A percentile compares a stretch with the other conserved stretches of the same genome.
Evolutionary conservation across 495 filamentous ascomycete species (phyloP).

Genomic region (Penicillium lividum): DNA sequence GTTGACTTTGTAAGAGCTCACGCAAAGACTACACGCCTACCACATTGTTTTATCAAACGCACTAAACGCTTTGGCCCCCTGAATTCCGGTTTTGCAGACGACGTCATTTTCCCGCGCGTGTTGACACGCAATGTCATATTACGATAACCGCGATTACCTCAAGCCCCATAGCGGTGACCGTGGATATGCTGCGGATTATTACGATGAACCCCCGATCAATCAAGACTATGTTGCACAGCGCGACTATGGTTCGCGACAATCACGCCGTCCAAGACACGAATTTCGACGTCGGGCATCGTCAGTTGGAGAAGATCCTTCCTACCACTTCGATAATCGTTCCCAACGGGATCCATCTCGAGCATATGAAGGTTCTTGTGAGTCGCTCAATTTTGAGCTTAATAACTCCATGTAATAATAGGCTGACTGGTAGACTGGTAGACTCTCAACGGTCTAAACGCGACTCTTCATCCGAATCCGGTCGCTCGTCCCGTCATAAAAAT

Average conservation of each 20-base stretch:
- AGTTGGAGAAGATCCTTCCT: conserved; percentile 6
- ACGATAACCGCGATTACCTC: background rate
- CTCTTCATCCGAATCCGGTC: conserved; percentile 5
- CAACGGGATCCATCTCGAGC: background rate
- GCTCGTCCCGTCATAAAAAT: conserved; percentile 8
- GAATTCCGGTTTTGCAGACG: background rate
- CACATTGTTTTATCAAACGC: background rate
- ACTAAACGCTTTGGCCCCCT: background rate
- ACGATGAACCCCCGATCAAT: conserved; percentile 4
- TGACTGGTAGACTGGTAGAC: conserved; percentile 4
- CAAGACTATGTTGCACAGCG: background rate
- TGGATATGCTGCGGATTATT: conserved; percentile 12
- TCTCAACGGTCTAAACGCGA: background rate
- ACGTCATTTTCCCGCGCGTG: background rate
- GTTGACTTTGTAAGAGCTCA: background rate
- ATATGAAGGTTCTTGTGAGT: conserved; percentile 4
- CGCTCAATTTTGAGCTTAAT: background rate
- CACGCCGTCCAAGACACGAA: conserved; percentile 11
- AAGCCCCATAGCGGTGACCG: background rate
- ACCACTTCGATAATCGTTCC: conserved; percentile 5
- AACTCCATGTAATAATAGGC: background rate
- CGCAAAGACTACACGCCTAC: background rate
- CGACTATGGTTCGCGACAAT: conserved; percentile 6
- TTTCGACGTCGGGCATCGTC: conserved; percentile 13
- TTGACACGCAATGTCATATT: conserved; percentile 1